Evolutionary conservation across 2,329 filamentous ascomycete genomes (phyloP).

Genomic region (Capronia americana): DNA sequence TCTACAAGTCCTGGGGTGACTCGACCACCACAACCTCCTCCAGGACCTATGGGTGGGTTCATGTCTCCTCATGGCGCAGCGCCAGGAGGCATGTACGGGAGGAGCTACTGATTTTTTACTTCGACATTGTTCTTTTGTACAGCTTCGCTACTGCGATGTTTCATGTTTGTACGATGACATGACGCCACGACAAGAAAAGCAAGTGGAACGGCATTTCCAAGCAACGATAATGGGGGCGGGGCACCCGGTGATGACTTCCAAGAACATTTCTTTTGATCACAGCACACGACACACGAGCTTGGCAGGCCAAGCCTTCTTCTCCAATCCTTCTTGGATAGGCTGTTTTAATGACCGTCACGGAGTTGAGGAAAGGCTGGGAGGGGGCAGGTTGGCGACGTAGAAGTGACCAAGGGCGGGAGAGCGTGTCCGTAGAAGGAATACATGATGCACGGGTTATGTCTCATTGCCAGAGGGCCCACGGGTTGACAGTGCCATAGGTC

Average conservation of each 20-base stretch:
- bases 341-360: conserved; percentile 9
- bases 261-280: conserved; percentile 9
- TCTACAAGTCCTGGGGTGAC: conserved; percentile 22
- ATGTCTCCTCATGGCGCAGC: conserved; percentile 27
- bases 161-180: conserved; percentile 35
- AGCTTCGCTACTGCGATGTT: conserved; percentile 16
- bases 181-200: conserved; percentile 30
- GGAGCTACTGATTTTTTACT: conserved; percentile 22
- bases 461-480: not conserved
- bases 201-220: conserved; percentile 11
- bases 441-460: not conserved
- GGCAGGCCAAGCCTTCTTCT: conserved; percentile 30
- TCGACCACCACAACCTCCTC: conserved; percentile 24
- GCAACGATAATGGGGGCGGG: conserved; percentile 21
- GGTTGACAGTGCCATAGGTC: conserved; percentile 10
- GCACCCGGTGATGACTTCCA: not conserved
- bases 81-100: conserved; percentile 31
- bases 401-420: not conserved
- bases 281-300: conserved; percentile 19
- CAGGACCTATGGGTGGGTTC: conserved; percentile 24
- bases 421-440: not conserved
- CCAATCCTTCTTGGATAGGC: conserved; percentile 11
- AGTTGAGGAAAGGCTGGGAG: conserved; percentile 14
- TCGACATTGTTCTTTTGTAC: conserved; percentile 8
- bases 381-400: not conserved